These are phyloP conservation scores for Polyplosphaeria fusca DNA, from an alignment of 495 filamentous ascomycete species.

Conservation along the genomic window DNA sequence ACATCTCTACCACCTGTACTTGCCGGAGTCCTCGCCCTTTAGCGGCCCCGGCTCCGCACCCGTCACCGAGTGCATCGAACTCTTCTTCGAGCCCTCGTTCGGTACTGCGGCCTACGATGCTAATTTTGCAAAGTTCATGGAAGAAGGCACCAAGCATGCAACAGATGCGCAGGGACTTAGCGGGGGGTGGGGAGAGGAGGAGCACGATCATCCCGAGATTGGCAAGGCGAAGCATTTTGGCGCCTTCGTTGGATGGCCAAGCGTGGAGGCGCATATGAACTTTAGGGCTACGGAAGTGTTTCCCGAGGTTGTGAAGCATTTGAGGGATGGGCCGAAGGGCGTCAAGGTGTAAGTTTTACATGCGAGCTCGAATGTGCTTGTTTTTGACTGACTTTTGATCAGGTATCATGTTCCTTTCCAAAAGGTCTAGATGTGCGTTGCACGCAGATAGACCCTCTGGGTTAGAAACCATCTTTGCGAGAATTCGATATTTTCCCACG, in stretches of 20 bases:
- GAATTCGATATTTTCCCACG: too few relatives aligned
- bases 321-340: conserved; percentile 26
- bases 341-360: conserved; percentile 13
- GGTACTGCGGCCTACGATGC: not conserved
- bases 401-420: not conserved
- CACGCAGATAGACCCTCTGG: too few relatives aligned
- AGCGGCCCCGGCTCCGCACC: conserved; percentile 8
- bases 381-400: too few relatives aligned
- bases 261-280: conserved; percentile 50
- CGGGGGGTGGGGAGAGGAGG: conserved; percentile 42
- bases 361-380: too few relatives aligned
- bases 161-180: conserved; percentile 9
- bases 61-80: conserved; percentile 26
- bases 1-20: conserved; percentile 7
- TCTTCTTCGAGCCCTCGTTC: conserved; percentile 15
- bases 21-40: conserved; percentile 8
- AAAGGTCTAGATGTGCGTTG: not conserved
- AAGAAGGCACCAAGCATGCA: not conserved
- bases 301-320: conserved; percentile 6
- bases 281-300: conserved; percentile 51
- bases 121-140: conserved; percentile 12
- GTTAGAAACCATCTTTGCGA: too few relatives aligned
- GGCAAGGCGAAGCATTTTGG: conserved; percentile 41
- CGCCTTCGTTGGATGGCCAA: conserved; percentile 54
- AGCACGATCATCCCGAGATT: conserved; percentile 40